These are phyloP conservation scores for Pichia sp. DNA, from an alignment of 1,139 yeast genomes.

Conservation along the genomic window DNA sequence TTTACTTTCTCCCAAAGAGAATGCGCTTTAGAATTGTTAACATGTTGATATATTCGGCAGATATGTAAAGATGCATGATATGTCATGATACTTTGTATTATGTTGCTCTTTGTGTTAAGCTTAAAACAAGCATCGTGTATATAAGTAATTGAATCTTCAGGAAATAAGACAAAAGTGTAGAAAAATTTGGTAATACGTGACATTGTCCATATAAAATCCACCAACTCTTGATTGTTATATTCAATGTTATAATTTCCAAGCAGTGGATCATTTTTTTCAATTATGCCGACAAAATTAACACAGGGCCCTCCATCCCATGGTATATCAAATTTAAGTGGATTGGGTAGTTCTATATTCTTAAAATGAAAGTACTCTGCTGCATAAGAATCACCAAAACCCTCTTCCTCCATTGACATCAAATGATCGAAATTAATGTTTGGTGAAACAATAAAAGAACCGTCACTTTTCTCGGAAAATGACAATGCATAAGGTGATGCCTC, in stretches of 20 bases:
- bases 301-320: constrained; percentile 11
- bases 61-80: constrained; percentile 17
- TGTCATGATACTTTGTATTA: constrained; percentile 15
- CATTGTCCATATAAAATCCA: constrained; percentile 19
- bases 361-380: constrained; percentile 3
- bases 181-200: constrained; percentile 11
- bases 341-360: background rate
- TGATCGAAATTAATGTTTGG: background rate
- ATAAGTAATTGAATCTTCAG: constrained; percentile 10
- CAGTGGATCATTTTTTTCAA: constrained; percentile 14
- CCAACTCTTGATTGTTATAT: constrained; percentile 8
- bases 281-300: constrained; percentile 8
- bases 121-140: constrained; percentile 9
- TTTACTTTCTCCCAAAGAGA: constrained; percentile 15
- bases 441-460: background rate
- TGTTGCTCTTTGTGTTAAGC: constrained; percentile 12
- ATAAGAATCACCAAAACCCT: background rate
- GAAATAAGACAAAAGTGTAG: constrained; percentile 13
- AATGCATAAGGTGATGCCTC: background rate
- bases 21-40: constrained; percentile 1
- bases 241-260: background rate
- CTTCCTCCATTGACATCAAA: background rate
- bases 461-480: background rate
- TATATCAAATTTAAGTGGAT: constrained; percentile 9
- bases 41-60: constrained; percentile 10